Base-by-base conservation (phyloP, 23 red algal genomes). In the Gracilaria gracilis region DNA sequence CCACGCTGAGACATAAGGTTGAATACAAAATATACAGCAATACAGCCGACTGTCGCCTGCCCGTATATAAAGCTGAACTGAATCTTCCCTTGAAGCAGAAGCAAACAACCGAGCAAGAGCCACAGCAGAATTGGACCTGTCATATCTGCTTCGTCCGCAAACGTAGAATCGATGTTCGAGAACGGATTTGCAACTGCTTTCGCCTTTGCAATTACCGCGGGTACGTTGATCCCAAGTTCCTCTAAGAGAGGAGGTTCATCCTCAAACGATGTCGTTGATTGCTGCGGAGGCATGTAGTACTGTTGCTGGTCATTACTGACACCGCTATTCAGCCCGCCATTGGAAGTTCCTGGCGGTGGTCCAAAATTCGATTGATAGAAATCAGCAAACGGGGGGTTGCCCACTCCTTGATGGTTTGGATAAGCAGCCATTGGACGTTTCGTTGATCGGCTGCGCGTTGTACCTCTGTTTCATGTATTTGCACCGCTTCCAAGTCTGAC, bases 21-120 rank as follows among this genome's bases (percentile, higher is more conserved):
- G 67, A 99, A 79, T 25, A 99, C 91, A 46, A 94, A 58, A 73
- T 99, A 99, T 9, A 99, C 93, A 0, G 88, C 90, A 32, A 96
- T 28, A 80, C 97, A 99, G 24, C 97, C 97, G 19, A 93, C 86
- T 44, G 83, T 96, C 16, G 97, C 97, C 57, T 96, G 91, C 33
- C 97, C 94, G 86, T 99, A 99, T 28, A 99, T 99, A 40, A 96
- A 86, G 14, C 97, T 91, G 88, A 99, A 99, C 34, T 96, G 94
- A 53, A 99, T 91, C 88, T 99, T 96, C 2, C 97, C 86, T 21
- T 88, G 87, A 37, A 99, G 81, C 23, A 96, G 81, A 24, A 99
- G 87, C 31, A 94, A 77, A 48, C 96, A 84, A 17, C 97, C 97
- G 23, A 99, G 86, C 49, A 96, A 27, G 25, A 99, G 91, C 39